Evolutionary conservation across 2,329 filamentous ascomycete genomes (phyloP).

Genomic region (Cladosporium sp.): DNA sequence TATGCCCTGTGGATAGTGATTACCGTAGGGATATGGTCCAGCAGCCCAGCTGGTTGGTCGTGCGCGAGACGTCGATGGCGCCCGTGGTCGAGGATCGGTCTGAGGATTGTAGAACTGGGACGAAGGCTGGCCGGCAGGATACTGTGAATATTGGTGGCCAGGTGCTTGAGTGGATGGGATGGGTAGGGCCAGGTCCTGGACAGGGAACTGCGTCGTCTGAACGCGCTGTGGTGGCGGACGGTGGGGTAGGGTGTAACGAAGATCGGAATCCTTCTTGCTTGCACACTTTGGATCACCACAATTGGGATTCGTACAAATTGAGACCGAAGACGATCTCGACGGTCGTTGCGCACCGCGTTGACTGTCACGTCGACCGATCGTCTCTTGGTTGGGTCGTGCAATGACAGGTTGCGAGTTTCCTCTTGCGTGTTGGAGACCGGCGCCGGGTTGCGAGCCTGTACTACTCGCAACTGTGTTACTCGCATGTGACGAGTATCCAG

Average conservation of each 20-base stretch:
- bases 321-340: slow-evolving; percentile 14
- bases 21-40: neutral
- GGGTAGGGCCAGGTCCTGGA: slow-evolving; percentile 12
- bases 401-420: neutral
- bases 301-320: slow-evolving; percentile 49
- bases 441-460: neutral
- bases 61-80: slow-evolving; percentile 15
- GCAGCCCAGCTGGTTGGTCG: slow-evolving; percentile 24
- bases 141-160: slow-evolving; percentile 18
- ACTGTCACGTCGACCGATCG: slow-evolving; percentile 23
- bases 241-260: slow-evolving; percentile 22
- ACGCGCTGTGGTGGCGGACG: slow-evolving; percentile 11
- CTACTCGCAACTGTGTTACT: slow-evolving; percentile 15
- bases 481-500: slow-evolving; percentile 54
- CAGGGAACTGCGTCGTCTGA: slow-evolving; percentile 17
- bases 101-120: neutral
- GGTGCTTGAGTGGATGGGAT: slow-evolving; percentile 14
- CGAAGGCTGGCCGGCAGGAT: neutral
- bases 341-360: slow-evolving; percentile 9
- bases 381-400: slow-evolving; percentile 14
- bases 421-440: neutral
- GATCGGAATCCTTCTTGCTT: slow-evolving; percentile 18
- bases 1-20: neutral
- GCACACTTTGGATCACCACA: slow-evolving; percentile 35
- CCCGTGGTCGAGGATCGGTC: slow-evolving; percentile 15